Conservation (phyloP, 805 yeast species). For the Jamesozyma jinghongensis region DNA sequence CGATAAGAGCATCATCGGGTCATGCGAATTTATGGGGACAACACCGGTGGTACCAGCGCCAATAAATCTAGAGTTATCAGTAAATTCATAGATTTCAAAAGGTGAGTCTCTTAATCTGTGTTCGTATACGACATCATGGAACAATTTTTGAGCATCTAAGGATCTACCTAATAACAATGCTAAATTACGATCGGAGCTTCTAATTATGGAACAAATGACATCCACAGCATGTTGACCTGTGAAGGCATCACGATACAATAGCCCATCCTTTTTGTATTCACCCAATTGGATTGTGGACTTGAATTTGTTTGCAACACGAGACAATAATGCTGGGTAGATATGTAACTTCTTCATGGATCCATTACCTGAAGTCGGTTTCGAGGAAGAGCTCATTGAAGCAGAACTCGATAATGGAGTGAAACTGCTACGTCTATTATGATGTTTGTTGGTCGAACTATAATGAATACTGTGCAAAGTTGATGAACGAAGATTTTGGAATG, state of each 20-base stretch:
- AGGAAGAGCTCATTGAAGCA: constrained; percentile 36
- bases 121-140: constrained; percentile 93
- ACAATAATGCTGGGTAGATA: constrained; percentile 83
- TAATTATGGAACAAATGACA: constrained; percentile 70
- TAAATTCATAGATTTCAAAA: constrained; percentile 80
- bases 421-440: constrained; percentile 10
- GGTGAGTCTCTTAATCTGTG: constrained; percentile 84
- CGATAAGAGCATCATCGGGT: constrained; percentile 22
- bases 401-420: constrained; percentile 6
- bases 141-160: constrained; percentile 85
- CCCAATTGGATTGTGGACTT: constrained; percentile 60
- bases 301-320: constrained; percentile 74
- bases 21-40: constrained; percentile 20
- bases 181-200: constrained; percentile 84
- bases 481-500: constrained; percentile 9
- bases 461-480: constrained; percentile 1
- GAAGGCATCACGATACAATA: constrained; percentile 85
- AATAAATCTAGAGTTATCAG: constrained; percentile 32
- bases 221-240: constrained; percentile 94
- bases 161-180: constrained; percentile 86
- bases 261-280: constrained; percentile 80
- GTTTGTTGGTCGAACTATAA: constrained; percentile 5
- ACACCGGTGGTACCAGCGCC: constrained; percentile 16
- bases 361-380: constrained; percentile 42
- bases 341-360: constrained; percentile 41